These are phyloP conservation scores for Fragilaria crotonensis DNA, from an alignment of 108 stramenopile species.

Conservation along the genomic window DNA sequence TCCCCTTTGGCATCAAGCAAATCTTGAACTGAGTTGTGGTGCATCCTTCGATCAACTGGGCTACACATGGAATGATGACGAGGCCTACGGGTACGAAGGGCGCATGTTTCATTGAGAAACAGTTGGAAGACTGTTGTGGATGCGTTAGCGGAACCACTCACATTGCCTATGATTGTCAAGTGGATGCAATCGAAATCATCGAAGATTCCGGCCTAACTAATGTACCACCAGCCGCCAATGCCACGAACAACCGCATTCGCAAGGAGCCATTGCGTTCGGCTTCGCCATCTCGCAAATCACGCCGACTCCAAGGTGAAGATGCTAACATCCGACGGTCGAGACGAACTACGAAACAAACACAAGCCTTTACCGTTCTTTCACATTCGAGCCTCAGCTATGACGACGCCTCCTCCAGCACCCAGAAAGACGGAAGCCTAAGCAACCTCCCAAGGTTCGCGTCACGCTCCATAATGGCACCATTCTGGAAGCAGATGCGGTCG, in stretches of 20 bases:
- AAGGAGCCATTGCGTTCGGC: background rate
- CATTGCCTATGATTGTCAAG: constrained; percentile 22
- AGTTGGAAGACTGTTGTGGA: constrained; percentile 72
- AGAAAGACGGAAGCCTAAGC: background rate
- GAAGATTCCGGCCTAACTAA: background rate
- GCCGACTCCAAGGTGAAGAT: constrained; percentile 20
- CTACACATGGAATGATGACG: constrained; percentile 89
- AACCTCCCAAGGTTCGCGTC: constrained; percentile 26
- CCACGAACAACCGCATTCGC: background rate
- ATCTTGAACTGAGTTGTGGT: constrained; percentile 87
- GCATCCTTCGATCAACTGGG: constrained; percentile 65
- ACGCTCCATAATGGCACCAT: constrained; percentile 51
- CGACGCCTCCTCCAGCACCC: too few species aligned
- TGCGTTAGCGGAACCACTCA: constrained; percentile 68
- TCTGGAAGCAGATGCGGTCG: constrained; percentile 69
- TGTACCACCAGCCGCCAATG: background rate
- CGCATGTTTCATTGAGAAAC: constrained; percentile 75
- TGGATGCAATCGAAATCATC: background rate
- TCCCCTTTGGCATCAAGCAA: constrained; percentile 87
- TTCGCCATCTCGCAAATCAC: background rate
- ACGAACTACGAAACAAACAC: constrained; percentile 21
- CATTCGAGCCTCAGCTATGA: too few species aligned
- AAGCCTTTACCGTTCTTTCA: too few species aligned
- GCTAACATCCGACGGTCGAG: constrained; percentile 27
- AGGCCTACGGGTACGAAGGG: constrained; percentile 88